Percentiles rank a stretch among this genome's conserved stretches.
phyloP scores from a whole-genome alignment of 1,139 yeast species.

The Scheffersomyces parashehatae region DNA sequence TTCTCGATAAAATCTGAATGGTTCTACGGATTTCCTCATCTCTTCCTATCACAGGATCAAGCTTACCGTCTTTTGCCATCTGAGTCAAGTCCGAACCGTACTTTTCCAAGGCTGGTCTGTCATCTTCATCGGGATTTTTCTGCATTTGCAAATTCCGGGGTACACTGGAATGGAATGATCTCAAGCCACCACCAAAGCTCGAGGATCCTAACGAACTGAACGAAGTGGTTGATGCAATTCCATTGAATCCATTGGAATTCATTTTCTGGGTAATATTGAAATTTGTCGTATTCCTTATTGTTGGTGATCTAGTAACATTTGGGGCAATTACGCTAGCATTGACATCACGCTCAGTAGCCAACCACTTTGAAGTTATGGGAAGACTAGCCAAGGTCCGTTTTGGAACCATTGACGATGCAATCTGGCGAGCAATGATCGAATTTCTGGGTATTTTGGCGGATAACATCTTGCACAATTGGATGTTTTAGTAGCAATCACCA shows the following conservation, averaged over 20 bases:
- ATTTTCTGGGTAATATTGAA: slow-evolving; percentile 6
- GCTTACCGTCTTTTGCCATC: slow-evolving; percentile 83
- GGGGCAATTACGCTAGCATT: too few species aligned
- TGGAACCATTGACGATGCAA: too few species aligned
- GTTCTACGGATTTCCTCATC: slow-evolving; percentile 94
- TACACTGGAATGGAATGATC: slow-evolving; percentile 19
- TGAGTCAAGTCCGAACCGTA: slow-evolving; percentile 88
- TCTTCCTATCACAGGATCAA: slow-evolving; percentile 96
- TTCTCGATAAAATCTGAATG: slow-evolving; percentile 83
- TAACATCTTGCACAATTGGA: too few species aligned
- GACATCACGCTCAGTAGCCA: too few species aligned
- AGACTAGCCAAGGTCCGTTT: too few species aligned
- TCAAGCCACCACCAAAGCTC: neutral
- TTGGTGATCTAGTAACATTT: too few species aligned
- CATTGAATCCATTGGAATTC: neutral
- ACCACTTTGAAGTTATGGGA: too few species aligned
- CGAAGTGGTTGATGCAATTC: neutral
- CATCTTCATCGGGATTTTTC: slow-evolving; percentile 50
- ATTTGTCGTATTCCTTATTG: neutral
- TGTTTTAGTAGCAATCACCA: too few species aligned
- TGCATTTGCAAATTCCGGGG: slow-evolving; percentile 35
- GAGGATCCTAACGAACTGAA: neutral
- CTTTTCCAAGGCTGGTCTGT: slow-evolving; percentile 78
- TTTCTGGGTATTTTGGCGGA: too few species aligned
- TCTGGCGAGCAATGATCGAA: too few species aligned